Base-by-base conservation (phyloP, 345 rosid genomes). In the Trapa incisa region DNA sequence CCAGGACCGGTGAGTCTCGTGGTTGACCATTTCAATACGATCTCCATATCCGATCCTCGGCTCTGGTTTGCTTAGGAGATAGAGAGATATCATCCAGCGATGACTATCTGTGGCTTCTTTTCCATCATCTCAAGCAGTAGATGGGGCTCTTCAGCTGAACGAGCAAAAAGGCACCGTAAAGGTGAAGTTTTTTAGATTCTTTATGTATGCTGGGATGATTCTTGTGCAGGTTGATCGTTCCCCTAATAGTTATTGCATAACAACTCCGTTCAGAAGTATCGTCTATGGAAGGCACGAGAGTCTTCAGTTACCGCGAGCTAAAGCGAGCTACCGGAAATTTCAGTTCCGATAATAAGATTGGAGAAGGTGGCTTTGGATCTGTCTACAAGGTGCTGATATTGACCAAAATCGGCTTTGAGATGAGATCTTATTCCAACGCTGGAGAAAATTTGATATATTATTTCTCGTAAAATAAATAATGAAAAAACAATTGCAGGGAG, bases 321-420 rank as follows among this genome's bases (percentile, higher is more conserved):
- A 78, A 80, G 70, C 73, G 65, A 0, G 97, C 89, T 32, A 90
- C 99, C 0, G 84, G 80, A 35, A 91, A 85, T 79, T 94, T 94
- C 75, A 82, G 81, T 70, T 68, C 70, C 0, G 72, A 52, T 43
- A 74, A 83, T 67, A 94, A 94, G 76, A 87, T 94, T 72, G 99
- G 99, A 41, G 97, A 88, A 80, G 99, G 99, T 47, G 99, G 97
- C 58, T 94, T 91, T 66, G 99, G 99, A 73, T 84, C 87, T 69
- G 99, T 94, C 37, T 58, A 50, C 53, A 65, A 71, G 71, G 70
- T 67, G 37, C 50, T 50, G 5, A 15, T 15, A 15, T 50, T 14
- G 56, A 50, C 56, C 0, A 17, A 50, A 32, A 22, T 47, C 41
- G 8, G 63, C 37, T 9, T 3, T 35, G 14, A 33, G 5, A 3